Evolutionary conservation across 495 filamentous ascomycete genomes (phyloP), one percentile per base, ranked within the genome.

Genomic region (Aspergillus taichungensis): DNA sequence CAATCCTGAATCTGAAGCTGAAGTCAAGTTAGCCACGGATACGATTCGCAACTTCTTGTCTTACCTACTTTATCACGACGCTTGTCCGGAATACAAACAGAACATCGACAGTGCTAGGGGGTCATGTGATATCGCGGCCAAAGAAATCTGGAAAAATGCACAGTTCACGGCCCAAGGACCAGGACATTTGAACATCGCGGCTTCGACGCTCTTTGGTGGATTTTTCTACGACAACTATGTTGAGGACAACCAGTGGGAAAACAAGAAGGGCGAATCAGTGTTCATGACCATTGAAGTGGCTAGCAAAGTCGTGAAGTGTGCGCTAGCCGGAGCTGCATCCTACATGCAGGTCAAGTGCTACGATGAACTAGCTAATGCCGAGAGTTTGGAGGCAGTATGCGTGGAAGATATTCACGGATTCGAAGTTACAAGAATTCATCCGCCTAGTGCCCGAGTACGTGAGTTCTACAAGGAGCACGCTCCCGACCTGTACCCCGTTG

Each of bases 21-120:
- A 67, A 36, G 59, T 87, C 45, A 70, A 75, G 40, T 46, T 71
- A 12, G 71, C 67, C 9, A 74, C 77, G 10, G 66, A 69, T 11
- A 77, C 92, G 5, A 70, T 96, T 37, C 76, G 75, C 40, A 95
- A 92, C 62, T 95, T 96, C 61, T 76, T 94, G 46, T 88, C 88
- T 51, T 98, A 95, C 53, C 72, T 96, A 7, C 69, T 88, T 9
- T 75, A 76, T 45, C 91, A 96, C 54, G 72, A 85, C 31, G 92
- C 94, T 10, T 94, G 87, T 50, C 84, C 84, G 3, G 92, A 98
- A 52, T 82, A 89, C 59, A 66, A 54, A 0, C 68, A 73, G 0
- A 75, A 85, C 49, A 73, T 97, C 40, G 60, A 76, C 27, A 71
- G 69, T 3, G 90, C 89, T 2, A 71, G 82, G 14, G 58, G 53